These are phyloP conservation scores for Mortierella sp. DNA, from an alignment of 371 early-diverging fungal genomes.

Conservation along the genomic window DNA sequence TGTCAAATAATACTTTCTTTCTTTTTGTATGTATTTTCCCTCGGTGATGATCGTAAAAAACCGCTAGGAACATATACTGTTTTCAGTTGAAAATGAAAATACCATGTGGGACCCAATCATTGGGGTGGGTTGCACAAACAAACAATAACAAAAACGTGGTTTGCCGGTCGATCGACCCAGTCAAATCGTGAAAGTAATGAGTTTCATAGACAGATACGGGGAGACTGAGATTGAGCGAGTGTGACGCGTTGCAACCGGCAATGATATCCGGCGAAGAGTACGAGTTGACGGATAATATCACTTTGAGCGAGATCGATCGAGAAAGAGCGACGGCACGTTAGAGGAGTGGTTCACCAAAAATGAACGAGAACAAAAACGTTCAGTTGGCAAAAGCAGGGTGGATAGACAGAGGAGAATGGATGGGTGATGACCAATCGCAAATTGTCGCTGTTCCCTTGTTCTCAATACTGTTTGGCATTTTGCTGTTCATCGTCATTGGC, in stretches of 20 bases:
- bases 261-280: neutral
- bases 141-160: neutral
- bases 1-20: neutral
- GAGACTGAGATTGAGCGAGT: neutral
- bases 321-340: neutral
- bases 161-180: neutral
- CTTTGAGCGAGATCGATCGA: neutral
- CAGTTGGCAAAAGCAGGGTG: too few species aligned
- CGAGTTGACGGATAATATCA: neutral
- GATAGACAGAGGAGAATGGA: neutral
- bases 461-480: neutral
- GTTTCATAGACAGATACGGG: neutral
- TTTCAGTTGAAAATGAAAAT: neutral
- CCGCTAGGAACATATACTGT: neutral
- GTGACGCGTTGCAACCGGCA: neutral
- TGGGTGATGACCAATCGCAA: constrained; percentile 10
- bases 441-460: neutral
- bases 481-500: neutral
- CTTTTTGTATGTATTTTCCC: neutral
- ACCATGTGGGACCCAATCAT: neutral
- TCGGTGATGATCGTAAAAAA: neutral
- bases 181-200: neutral
- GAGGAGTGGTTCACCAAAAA: neutral
- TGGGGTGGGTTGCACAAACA: neutral
- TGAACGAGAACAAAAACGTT: neutral